These are phyloP conservation scores for Halophytophthora batemanensis DNA, from an alignment of 352 stramenopile genomes.

Conservation along the genomic window DNA sequence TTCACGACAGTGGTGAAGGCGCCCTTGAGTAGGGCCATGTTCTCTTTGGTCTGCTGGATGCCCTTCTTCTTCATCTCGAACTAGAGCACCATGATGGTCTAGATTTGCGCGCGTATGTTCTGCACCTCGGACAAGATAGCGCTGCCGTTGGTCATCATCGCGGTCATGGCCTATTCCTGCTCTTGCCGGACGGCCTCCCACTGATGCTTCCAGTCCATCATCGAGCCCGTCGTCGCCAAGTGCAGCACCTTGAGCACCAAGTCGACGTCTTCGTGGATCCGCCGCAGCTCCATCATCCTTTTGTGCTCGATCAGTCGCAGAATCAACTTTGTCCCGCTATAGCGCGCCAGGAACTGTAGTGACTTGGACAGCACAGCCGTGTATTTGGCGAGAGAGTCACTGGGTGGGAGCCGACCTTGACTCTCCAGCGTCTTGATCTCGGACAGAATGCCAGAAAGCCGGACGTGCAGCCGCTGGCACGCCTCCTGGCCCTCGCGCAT, in stretches of 20 bases:
- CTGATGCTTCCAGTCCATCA: conserved; percentile 19
- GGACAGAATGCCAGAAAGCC: not conserved
- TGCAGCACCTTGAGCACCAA: conserved; percentile 20
- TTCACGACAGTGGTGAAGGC: not conserved
- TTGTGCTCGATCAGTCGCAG: conserved; percentile 1
- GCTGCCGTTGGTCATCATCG: not conserved
- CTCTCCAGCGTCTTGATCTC: conserved; percentile 4
- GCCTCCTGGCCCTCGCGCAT: conserved; percentile 4
- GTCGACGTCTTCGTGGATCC: conserved; percentile 21
- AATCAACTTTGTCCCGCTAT: conserved; percentile 4
- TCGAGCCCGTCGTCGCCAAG: conserved; percentile 4
- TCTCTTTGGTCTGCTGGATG: not conserved
- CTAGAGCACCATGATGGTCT: not conserved
- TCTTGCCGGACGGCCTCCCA: conserved; percentile 6
- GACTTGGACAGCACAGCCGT: not conserved
- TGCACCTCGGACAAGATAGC: conserved; percentile 6
- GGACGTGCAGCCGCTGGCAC: not conserved
- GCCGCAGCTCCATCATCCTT: conserved; percentile 14
- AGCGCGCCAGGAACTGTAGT: not conserved
- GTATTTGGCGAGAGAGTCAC: conserved; percentile 4
- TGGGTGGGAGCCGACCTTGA: not conserved
- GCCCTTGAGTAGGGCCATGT: conserved; percentile 2
- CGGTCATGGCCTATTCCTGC: conserved; percentile 5
- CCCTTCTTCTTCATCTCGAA: not conserved
- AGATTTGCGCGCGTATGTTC: not conserved